Base-by-base conservation (phyloP, 345 rosid species). In the Salix brachista region DNA sequence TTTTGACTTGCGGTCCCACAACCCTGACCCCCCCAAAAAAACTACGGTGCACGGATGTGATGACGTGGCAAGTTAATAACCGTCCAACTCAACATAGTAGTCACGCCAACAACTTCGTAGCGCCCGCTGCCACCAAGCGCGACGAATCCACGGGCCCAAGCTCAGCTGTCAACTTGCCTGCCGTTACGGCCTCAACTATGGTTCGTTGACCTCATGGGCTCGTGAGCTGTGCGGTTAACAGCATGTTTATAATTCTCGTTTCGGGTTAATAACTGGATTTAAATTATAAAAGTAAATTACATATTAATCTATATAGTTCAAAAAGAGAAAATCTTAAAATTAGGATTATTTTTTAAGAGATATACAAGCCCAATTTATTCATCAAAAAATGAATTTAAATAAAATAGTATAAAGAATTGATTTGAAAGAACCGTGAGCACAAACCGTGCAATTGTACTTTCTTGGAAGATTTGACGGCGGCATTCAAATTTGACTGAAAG, bases 101-200 rank as follows among this genome's bases (percentile, higher is more conserved):
- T 21, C 74, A 68, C 1, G 44, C 58, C 52, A 28, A 18, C 48
- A 41, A 41, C 73, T 9, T 26, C 42, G n/a, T 3, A 41, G 78
- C 61, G 36, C 80, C 41, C 81, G 73, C 41, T 78, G 73, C 72
- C 58, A 65, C 73, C 61, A 21, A 37, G 36, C 50, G 1, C 0
- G 62, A 23, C 62, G 28, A 58, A 0, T 23, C 62, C 62, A n/a
- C 44, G 44, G 44, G 44, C 13, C 10, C 44, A 11, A 41, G 44
- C 44, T 41, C 44, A 2, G 44, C 44, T 9, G 44, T 41, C 44
- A 9, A 3, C 26, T 5, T 9, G 62, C 28, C 4, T 56, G 56
- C n/a, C 6, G n/a, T 6, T 50, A 8, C 56, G 18, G 62, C 62
- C 0, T 56, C 25, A 18, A 18, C 4, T 0, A 56, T 1, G 62